These are phyloP conservation scores for Microdochium bolleyi DNA, from an alignment of 2,329 filamentous ascomycete genomes.

Conservation along the genomic window DNA sequence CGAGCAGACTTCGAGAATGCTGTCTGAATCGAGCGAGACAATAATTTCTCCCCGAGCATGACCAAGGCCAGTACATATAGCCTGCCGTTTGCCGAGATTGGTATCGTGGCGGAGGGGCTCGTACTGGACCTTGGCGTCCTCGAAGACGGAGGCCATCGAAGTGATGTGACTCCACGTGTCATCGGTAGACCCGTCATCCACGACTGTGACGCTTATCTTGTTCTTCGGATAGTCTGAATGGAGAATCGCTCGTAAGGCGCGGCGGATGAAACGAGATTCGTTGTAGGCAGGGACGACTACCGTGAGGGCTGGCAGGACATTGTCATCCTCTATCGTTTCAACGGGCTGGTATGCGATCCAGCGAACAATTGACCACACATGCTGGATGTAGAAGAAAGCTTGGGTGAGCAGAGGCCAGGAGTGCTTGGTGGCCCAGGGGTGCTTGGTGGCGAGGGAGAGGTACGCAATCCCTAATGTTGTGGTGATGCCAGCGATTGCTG, in stretches of 20 bases:
- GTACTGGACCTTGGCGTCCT: not conserved
- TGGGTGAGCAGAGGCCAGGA: not conserved
- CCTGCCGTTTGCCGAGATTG: slow-evolving; percentile 1
- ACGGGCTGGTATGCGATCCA: slow-evolving; percentile 1
- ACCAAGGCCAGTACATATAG: not conserved
- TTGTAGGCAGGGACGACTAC: slow-evolving; percentile 1
- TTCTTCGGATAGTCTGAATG: slow-evolving; percentile 1
- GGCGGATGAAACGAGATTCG: slow-evolving; percentile 1
- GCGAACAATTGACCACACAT: not conserved
- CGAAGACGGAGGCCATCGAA: not conserved
- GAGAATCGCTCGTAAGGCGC: not conserved
- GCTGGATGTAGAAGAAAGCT: not conserved
- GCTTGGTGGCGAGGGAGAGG: not conserved
- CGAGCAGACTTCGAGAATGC: not conserved
- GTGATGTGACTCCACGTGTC: slow-evolving; percentile 1
- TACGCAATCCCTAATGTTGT: not conserved
- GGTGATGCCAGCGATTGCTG: not conserved
- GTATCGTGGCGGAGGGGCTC: not conserved
- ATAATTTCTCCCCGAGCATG: slow-evolving; percentile 1
- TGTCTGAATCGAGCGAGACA: slow-evolving; percentile 2
- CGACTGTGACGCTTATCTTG: slow-evolving; percentile 1
- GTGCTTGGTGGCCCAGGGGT: not conserved
- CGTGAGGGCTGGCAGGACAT: not conserved
- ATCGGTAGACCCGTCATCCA: slow-evolving; percentile 2
- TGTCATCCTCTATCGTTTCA: not conserved